Conservation (phyloP, 208 protist genomes). For the Herpetomonas tarakana region DNA sequence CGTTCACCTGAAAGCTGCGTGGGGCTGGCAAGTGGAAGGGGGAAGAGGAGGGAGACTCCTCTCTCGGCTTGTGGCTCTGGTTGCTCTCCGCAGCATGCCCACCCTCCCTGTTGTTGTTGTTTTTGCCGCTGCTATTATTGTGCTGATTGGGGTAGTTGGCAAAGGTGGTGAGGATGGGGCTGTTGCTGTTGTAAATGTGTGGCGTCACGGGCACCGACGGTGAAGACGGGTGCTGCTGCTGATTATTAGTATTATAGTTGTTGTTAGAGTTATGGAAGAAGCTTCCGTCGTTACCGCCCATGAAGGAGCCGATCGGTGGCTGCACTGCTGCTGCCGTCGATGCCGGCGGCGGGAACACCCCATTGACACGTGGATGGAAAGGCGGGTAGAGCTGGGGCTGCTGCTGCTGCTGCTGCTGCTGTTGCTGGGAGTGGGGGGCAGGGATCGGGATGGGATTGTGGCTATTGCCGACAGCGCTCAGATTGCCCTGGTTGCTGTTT, state of each 20-base stretch:
- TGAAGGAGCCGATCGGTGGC: no score
- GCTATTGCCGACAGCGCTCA: background rate
- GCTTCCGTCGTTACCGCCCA: no score
- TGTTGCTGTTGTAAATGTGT: background rate
- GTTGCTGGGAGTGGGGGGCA: background rate
- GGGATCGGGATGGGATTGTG: background rate
- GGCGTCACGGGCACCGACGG: background rate
- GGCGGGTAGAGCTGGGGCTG: background rate
- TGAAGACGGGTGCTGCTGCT: background rate
- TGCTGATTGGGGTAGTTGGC: no score
- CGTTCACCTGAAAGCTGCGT: background rate
- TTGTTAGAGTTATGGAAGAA: no score
- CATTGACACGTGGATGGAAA: no score
- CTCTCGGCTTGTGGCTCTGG: no score
- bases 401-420: background rate
- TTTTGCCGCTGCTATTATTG: no score
- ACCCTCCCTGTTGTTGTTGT: no score
- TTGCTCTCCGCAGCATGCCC: no score
- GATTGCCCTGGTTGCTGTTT: background rate
- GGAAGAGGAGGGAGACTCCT: no score
- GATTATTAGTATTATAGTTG: background rate
- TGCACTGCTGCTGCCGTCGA: no score
- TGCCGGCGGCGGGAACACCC: no score
- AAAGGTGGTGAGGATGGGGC: background rate
- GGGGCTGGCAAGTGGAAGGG: background rate